These are phyloP conservation scores for Xylaria nigripes DNA, from an alignment of 495 filamentous ascomycete species.

Conservation along the genomic window DNA sequence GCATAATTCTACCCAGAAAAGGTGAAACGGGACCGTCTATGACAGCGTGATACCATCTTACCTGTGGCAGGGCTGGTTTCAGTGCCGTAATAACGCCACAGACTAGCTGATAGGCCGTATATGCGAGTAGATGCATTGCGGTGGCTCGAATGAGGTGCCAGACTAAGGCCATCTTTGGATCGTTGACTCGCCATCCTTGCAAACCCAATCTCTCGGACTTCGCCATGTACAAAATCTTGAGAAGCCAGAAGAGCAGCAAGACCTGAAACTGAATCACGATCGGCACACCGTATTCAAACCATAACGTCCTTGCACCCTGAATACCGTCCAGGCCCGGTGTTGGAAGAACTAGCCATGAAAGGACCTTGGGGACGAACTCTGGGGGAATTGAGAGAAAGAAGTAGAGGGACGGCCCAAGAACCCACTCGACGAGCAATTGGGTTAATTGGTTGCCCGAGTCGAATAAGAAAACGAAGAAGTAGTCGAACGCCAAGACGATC, in stretches of 20 bases:
- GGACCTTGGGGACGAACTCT: neutral
- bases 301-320: neutral
- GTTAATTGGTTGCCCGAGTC: neutral
- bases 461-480: neutral
- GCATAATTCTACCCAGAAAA: neutral
- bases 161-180: constrained; percentile 8
- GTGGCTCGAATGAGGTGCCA: constrained; percentile 19
- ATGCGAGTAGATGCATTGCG: constrained; percentile 17
- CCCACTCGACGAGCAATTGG: neutral
- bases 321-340: constrained; percentile 2
- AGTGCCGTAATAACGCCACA: neutral
- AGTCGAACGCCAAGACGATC: constrained; percentile 4
- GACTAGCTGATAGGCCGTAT: constrained; percentile 20
- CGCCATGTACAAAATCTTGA: constrained; percentile 15
- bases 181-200: neutral
- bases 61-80: neutral
- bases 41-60: neutral
- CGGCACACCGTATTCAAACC: constrained; percentile 15
- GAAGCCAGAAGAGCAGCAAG: constrained; percentile 13
- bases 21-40: neutral
- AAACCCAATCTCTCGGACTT: constrained; percentile 3
- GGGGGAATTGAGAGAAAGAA: constrained; percentile 2
- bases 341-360: constrained; percentile 1
- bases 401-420: neutral
- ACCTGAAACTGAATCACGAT: constrained; percentile 9